phyloP scores from a whole-genome alignment of 441 rosid species.

The Flueggea neowawraea region DNA sequence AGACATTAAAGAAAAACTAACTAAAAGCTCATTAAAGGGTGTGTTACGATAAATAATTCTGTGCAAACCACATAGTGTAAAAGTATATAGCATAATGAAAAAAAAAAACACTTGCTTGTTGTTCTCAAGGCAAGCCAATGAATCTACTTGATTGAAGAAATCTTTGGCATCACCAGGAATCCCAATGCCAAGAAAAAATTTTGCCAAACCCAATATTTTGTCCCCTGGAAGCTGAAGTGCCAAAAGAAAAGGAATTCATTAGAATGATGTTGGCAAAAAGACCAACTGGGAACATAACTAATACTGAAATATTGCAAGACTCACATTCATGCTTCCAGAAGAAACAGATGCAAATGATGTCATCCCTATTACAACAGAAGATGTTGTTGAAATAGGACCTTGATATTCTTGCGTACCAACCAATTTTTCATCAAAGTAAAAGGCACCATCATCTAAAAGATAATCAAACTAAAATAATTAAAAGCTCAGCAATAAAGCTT shows the following conservation, averaged over 20 bases:
- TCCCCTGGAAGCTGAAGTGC: constrained; percentile 75
- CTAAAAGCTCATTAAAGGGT: too few species aligned
- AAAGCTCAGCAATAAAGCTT: too few species aligned
- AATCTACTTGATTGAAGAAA: constrained; percentile 77
- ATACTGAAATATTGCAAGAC: constrained; percentile 14
- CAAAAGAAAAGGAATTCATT: constrained; percentile 15
- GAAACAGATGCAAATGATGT: constrained; percentile 62
- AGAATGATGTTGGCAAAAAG: background rate
- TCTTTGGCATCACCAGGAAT: constrained; percentile 84
- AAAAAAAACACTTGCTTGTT: constrained; percentile 52
- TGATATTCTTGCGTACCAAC: constrained; percentile 44
- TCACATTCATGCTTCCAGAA: constrained; percentile 55
- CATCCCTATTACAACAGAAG: constrained; percentile 84
- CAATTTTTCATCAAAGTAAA: constrained; percentile 77
- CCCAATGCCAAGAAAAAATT: constrained; percentile 83
- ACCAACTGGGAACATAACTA: constrained; percentile 5
- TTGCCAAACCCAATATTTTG: constrained; percentile 80
- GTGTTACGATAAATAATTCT: background rate
- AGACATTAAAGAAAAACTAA: too few species aligned
- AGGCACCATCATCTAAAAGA: constrained; percentile 66
- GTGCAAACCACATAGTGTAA: background rate
- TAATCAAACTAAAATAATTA: too few species aligned
- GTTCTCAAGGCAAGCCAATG: constrained; percentile 78
- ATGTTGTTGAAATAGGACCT: constrained; percentile 75
- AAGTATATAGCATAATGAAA: constrained; percentile 4